phyloP scores from a whole-genome alignment of 2,329 filamentous ascomycete genomes.

The Capronia americana region DNA sequence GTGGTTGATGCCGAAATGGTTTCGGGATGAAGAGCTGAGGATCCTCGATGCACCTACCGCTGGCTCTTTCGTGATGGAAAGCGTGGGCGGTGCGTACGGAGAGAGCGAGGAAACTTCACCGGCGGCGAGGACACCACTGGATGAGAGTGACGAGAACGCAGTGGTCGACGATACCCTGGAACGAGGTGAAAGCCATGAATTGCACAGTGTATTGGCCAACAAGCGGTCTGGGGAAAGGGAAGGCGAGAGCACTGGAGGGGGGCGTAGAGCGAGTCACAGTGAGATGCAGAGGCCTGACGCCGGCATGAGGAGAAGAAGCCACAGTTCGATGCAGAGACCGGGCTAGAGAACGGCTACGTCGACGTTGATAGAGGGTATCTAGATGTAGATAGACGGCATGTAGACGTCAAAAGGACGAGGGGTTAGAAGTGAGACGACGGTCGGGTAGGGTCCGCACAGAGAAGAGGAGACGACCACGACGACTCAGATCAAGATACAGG shows the following conservation, averaged over 20 bases:
- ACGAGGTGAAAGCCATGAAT: slow-evolving; percentile 50
- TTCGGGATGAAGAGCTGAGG: slow-evolving; percentile 65
- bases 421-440: neutral
- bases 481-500: neutral
- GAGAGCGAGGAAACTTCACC: slow-evolving; percentile 42
- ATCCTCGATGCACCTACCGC: slow-evolving; percentile 76
- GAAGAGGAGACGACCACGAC: neutral
- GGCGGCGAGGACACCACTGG: slow-evolving; percentile 17
- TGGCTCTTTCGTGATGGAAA: slow-evolving; percentile 77
- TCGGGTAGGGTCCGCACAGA: neutral
- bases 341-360: neutral
- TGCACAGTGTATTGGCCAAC: slow-evolving; percentile 32
- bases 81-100: slow-evolving; percentile 69
- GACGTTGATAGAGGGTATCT: neutral
- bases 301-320: slow-evolving; percentile 31
- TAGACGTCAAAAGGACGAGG: neutral
- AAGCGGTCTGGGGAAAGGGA: slow-evolving; percentile 2
- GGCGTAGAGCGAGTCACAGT: slow-evolving; percentile 34
- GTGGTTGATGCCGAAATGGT: slow-evolving; percentile 67
- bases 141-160: slow-evolving; percentile 34
- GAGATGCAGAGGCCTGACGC: slow-evolving; percentile 22
- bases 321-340: slow-evolving; percentile 26
- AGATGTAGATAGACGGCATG: neutral
- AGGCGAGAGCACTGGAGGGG: slow-evolving; percentile 17
- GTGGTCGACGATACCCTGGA: slow-evolving; percentile 49